Percentiles rank a stretch among this genome's conserved stretches.
phyloP scores from a whole-genome alignment of 176 grass and related monocot species.

The Melocanna baccifera region DNA sequence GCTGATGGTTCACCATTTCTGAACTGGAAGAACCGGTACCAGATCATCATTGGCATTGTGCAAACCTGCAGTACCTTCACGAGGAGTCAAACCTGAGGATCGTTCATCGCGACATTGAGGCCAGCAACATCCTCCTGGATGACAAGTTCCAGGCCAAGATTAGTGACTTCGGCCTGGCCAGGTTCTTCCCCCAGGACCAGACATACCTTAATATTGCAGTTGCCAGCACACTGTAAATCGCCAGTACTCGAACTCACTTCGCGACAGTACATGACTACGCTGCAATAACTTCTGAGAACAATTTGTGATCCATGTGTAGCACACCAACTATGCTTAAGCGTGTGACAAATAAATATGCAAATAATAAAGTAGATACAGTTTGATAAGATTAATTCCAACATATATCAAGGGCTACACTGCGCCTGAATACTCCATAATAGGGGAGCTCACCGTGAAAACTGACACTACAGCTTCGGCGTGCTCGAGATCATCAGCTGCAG shows the following conservation, averaged over 20 bases:
- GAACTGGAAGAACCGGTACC: conserved; percentile 49
- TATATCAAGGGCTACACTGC: conserved; percentile 56
- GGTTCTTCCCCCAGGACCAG: conserved; percentile 70
- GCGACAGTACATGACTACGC: neutral
- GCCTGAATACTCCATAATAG: conserved; percentile 64
- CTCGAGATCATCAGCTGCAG: conserved; percentile 64
- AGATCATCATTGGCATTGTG: conserved; percentile 49
- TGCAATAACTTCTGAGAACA: neutral
- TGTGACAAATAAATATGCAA: no score
- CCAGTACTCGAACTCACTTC: neutral
- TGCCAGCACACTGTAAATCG: conserved; percentile 57
- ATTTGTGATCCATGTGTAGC: neutral
- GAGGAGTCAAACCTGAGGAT: conserved; percentile 65
- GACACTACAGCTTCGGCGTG: conserved; percentile 70
- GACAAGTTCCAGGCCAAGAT: conserved; percentile 76
- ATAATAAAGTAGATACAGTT: no score
- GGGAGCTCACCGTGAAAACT: conserved; percentile 64
- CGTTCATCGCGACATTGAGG: conserved; percentile 72
- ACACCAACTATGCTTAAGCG: no score
- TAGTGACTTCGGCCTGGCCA: conserved; percentile 61
- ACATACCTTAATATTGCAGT: conserved; percentile 57
- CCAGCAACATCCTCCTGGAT: conserved; percentile 70
- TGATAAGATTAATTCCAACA: no score
- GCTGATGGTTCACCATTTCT: conserved; percentile 26
- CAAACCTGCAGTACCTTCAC: conserved; percentile 58